phyloP scores from a whole-genome alignment of 2,329 filamentous ascomycete species.

The Cladosporium velox region DNA sequence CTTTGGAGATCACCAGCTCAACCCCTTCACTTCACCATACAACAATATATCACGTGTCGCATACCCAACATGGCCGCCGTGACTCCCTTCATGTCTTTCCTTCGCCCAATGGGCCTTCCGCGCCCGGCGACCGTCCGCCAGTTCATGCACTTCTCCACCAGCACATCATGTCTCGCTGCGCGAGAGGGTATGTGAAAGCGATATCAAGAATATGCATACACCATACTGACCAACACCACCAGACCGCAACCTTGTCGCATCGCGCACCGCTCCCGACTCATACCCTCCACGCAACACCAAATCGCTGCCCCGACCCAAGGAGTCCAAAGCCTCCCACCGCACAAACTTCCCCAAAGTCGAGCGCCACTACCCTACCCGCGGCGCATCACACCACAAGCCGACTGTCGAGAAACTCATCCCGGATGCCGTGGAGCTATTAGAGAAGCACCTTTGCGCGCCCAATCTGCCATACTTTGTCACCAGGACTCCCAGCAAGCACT shows the following conservation, averaged over 20 bases:
- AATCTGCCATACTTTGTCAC: constrained; percentile 68
- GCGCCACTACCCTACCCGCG: constrained; percentile 38
- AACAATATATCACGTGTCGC: constrained; percentile 38
- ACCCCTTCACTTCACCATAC: constrained; percentile 13
- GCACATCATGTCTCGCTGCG: constrained; percentile 28
- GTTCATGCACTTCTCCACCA: constrained; percentile 45
- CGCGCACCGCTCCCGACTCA: constrained; percentile 35
- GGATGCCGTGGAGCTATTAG: constrained; percentile 30
- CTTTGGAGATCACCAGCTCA: constrained; percentile 32
- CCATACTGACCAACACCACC: constrained; percentile 1
- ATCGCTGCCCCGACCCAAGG: constrained; percentile 40
- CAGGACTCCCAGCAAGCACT: constrained; percentile 68
- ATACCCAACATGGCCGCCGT: constrained; percentile 22
- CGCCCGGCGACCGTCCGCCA: constrained; percentile 40
- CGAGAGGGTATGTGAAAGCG: constrained; percentile 31
- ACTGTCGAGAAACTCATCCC: constrained; percentile 29
- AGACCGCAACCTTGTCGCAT: constrained; percentile 40
- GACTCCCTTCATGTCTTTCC: constrained; percentile 41
- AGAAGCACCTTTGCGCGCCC: constrained; percentile 40
- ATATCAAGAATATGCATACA: background rate
- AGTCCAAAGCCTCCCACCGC: constrained; percentile 39
- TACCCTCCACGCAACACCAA: constrained; percentile 37
- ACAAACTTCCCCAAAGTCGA: constrained; percentile 37
- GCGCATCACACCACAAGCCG: constrained; percentile 30
- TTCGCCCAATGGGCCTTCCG: constrained; percentile 44